These are phyloP conservation scores for Taiozyma sp. DNA, from an alignment of 1,139 yeast genomes.

Conservation along the genomic window DNA sequence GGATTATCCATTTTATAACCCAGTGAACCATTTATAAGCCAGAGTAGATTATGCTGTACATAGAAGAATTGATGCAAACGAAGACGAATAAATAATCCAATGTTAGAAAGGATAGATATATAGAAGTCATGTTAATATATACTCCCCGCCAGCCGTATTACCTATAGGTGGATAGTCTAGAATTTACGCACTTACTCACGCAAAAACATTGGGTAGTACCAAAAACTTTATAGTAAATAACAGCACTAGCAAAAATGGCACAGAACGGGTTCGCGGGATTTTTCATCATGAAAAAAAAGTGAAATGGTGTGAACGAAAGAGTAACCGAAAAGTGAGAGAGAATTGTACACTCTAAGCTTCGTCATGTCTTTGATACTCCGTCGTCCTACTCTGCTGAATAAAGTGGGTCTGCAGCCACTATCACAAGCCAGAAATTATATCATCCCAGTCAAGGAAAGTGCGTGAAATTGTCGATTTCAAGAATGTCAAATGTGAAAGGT, in stretches of 20 bases:
- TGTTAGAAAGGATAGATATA: too few species aligned
- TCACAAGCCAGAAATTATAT: slow-evolving; percentile 18
- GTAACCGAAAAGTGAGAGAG: too few species aligned
- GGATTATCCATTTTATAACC: slow-evolving; percentile 22
- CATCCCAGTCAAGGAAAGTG: slow-evolving; percentile 18
- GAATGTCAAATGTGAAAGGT: slow-evolving; percentile 1
- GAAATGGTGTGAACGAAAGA: neutral
- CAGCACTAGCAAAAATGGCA: neutral
- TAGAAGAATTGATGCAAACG: too few species aligned
- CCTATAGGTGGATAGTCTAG: neutral
- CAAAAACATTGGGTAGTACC: neutral
- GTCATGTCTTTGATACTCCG: slow-evolving; percentile 4
- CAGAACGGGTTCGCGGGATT: neutral
- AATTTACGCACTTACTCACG: neutral
- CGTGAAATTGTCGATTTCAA: slow-evolving; percentile 3
- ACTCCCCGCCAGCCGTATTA: too few species aligned
- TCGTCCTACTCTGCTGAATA: slow-evolving; percentile 5
- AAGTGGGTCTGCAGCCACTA: neutral
- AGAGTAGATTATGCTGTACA: too few species aligned
- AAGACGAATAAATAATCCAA: too few species aligned
- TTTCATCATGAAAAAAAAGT: neutral
- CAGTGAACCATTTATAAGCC: neutral
- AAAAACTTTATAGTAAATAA: neutral
- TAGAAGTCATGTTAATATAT: neutral
- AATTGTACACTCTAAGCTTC: neutral